Percentiles rank a stretch among this genome's conserved stretches.
Evolutionary conservation across 73 alveolate species (phyloP).

Genomic region (Paramecium bursaria): DNA sequence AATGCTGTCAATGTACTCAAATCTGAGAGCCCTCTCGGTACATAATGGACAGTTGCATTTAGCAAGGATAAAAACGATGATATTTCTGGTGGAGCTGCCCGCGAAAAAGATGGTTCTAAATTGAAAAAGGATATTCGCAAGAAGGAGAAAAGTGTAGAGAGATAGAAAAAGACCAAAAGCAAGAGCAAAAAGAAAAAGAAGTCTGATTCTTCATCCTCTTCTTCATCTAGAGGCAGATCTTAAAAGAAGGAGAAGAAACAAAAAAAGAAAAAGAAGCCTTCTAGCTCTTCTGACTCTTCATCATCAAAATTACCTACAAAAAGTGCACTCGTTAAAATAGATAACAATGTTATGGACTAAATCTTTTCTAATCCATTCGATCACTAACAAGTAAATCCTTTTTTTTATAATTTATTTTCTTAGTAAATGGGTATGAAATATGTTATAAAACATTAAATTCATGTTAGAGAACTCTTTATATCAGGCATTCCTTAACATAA

Average conservation of each 20-base stretch:
- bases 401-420: no score
- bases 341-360: conserved; percentile 4
- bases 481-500: conserved; percentile 50
- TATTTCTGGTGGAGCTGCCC: conserved; percentile 34
- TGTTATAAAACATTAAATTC: neutral
- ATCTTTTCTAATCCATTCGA: neutral
- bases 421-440: no score
- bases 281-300: conserved; percentile 61
- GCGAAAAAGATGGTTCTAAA: conserved; percentile 8
- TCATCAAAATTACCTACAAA: conserved; percentile 55
- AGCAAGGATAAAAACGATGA: conserved; percentile 59
- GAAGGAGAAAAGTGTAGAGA: conserved; percentile 23
- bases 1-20: conserved; percentile 58
- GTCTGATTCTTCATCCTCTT: conserved; percentile 23
- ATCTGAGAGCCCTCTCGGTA: conserved; percentile 37
- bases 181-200: conserved; percentile 25
- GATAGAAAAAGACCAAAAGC: conserved; percentile 4
- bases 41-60: conserved; percentile 56
- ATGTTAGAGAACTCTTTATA: conserved; percentile 45
- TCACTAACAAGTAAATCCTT: no score
- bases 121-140: neutral
- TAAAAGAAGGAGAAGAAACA: conserved; percentile 1
- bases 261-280: conserved; percentile 27
- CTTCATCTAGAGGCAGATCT: conserved; percentile 53
- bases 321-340: conserved; percentile 49